phyloP scores from a whole-genome alignment of 2,329 filamentous ascomycete genomes.

The Fusarium goolgardi region DNA sequence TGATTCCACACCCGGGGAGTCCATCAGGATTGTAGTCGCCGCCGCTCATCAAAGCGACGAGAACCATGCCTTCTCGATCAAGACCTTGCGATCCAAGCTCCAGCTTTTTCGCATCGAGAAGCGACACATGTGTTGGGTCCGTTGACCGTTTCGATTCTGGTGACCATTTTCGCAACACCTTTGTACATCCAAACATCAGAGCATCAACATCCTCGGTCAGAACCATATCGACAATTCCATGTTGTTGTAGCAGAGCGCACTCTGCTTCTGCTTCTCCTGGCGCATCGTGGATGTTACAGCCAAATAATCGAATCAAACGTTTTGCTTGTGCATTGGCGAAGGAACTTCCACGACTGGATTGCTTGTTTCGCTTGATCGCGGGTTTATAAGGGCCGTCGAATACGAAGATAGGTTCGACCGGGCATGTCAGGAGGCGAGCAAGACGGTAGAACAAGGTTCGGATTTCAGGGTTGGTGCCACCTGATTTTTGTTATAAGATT shows the following conservation, averaged over 20 bases:
- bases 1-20: slow-evolving; percentile 86
- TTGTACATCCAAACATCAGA: slow-evolving; percentile 92
- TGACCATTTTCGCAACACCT: slow-evolving; percentile 85
- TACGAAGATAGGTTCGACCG: slow-evolving; percentile 89
- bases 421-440: slow-evolving; percentile 77
- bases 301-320: slow-evolving; percentile 84
- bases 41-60: slow-evolving; percentile 94
- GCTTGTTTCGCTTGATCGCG: slow-evolving; percentile 87
- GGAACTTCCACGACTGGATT: slow-evolving; percentile 71
- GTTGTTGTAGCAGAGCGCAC: slow-evolving; percentile 85
- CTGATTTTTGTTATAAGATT: slow-evolving; percentile 53
- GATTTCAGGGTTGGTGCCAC: slow-evolving; percentile 89
- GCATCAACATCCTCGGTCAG: slow-evolving; percentile 97
- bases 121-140: slow-evolving; percentile 83
- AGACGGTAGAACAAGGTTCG: slow-evolving; percentile 94
- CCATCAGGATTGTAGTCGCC: slow-evolving; percentile 94
- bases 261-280: slow-evolving; percentile 97
- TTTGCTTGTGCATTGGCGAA: slow-evolving; percentile 82
- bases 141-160: slow-evolving; percentile 75
- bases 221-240: slow-evolving; percentile 90
- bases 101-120: slow-evolving; percentile 76
- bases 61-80: slow-evolving; percentile 88
- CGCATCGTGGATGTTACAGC: slow-evolving; percentile 84
- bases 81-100: slow-evolving; percentile 67
- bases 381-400: slow-evolving; percentile 91